Evolutionary conservation across 306 rosid species (phyloP), one percentile per base, ranked within the genome.

Genomic region (Quercus variabilis): DNA sequence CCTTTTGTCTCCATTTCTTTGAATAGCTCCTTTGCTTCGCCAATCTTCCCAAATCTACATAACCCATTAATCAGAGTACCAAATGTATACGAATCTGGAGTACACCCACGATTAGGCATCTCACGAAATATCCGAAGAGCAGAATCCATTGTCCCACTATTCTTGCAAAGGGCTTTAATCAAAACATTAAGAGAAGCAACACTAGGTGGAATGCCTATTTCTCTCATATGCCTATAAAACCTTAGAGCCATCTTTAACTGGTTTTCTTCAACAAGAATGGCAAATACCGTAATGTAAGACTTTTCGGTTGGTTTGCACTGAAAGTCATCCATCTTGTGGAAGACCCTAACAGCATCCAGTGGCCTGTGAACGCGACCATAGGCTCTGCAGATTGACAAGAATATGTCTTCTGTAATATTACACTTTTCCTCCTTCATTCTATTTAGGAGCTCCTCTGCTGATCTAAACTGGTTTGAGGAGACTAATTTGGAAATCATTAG

Each of bases 51-150:
- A 4, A 87, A 80, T 78, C 71, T 85, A 84, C 97, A 90, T 35
- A 94, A 46, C 74, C 97, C 97, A 75, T 90, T 94, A 57, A 94
- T 90, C 84, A 94, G 86, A 52, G 99, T 94, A 70, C 99, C 97
- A 74, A 88, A 94, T 5, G 97, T 91, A 82, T 94, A 94, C 6
- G 99, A 88, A 85, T 92, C 97, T 17, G 99, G 97, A 55, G 60
- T 81, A 81, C 86, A 92, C 25, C 95, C 93, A 26, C 86, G 92
- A 65, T 82, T 77, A 5, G 99, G 87, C 97, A 94, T 92, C 84
- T 91, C 97, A 17, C 12, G 86, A 75, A 94, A 91, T 80, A 92
- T 85, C 69, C 3, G 80, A 31, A 92, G 80, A 78, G 99, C 99
- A 57, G 90, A 80, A 80, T 88, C 90, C 58, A 86, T n/a, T 54